Evolutionary conservation across 1,284 basidiomycete genomes (phyloP), one percentile per base, ranked within the genome.

Genomic region (Ceratobasidium sp.): DNA sequence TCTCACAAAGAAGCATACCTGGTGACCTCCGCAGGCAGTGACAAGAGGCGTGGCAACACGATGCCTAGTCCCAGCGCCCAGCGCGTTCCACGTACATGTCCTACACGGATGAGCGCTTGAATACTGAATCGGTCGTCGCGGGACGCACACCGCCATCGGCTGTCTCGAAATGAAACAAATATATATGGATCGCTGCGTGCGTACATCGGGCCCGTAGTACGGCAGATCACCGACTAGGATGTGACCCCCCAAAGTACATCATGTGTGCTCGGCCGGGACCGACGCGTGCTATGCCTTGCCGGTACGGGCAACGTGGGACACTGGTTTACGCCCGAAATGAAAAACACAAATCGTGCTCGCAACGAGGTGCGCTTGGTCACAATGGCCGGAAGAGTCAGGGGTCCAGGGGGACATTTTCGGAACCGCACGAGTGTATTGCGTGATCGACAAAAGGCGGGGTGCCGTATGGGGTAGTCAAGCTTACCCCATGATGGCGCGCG

Each of bases 361-460:
- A 10, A 28, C 23, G 50, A 30, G 10, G 6, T 8, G 46, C 46
- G 23, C 46, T 9, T 21, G 46, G 23, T 5, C 14, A 14, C 43
- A 4, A 8, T 45, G 3, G 43, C 43, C 43, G 9, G 43, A 18
- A 39, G 10, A 26, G 23, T 28, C 50, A 52, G 50, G 50, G 50
- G 50, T 23, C 50, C 16, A 52, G 26, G 50, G 48, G 50, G 50
- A 26, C 23, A 12, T 9, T 30, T 43, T 59, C 57, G 57, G 57
- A 59, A 41, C 57, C 57, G 57, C 18, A 1, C 23, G 36, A 4
- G 32, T 39, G 57, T 41, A 55, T 28, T 30, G 50, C 26, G 26
- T 59, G 57, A 59, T 59, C 57, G 57, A 59, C 57, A 30, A 59
- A 39, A 39, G n/a, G 57, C 57, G 57, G 57, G 57, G 57, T 28